A percentile compares a stretch with the other conserved stretches of the same genome.
Evolutionary conservation across 352 stramenopile genomes (phyloP).

Genomic region (Globisporangium paddicum): DNA sequence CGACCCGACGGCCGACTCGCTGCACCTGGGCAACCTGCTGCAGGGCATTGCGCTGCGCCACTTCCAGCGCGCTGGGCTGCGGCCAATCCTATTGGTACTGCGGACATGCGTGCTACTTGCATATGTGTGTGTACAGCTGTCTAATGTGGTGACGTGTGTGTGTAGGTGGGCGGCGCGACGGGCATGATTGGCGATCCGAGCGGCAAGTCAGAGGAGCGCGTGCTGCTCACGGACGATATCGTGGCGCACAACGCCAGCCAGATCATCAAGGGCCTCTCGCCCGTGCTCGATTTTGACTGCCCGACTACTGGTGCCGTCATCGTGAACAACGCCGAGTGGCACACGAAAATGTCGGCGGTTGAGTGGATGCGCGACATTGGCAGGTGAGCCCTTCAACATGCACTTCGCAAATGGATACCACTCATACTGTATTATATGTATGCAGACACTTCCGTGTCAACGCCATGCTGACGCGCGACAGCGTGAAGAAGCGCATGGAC

Average conservation of each 20-base stretch:
- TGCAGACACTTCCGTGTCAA: slow-evolving; percentile 95
- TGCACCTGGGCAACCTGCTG: slow-evolving; percentile 90
- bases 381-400: slow-evolving; percentile 22
- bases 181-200: slow-evolving; percentile 97
- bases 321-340: slow-evolving; percentile 99
- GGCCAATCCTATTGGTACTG: slow-evolving; percentile 85
- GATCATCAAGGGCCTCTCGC: slow-evolving; percentile 89
- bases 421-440: neutral
- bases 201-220: slow-evolving; percentile 96
- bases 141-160: neutral
- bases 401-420: neutral
- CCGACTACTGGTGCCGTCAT: slow-evolving; percentile 89
- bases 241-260: slow-evolving; percentile 89
- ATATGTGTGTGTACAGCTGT: neutral
- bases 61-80: slow-evolving; percentile 83
- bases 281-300: slow-evolving; percentile 94
- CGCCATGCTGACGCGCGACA: slow-evolving; percentile 98
- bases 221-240: slow-evolving; percentile 92
- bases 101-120: neutral
- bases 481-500: slow-evolving; percentile 95
- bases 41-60: slow-evolving; percentile 82
- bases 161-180: slow-evolving; percentile 74
- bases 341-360: slow-evolving; percentile 92
- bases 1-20: slow-evolving; percentile 89
- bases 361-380: slow-evolving; percentile 98